Percentiles rank a stretch among this genome's conserved stretches.
Conservation (phyloP, 257 asterid species). For the Paulownia fortunei region DNA sequence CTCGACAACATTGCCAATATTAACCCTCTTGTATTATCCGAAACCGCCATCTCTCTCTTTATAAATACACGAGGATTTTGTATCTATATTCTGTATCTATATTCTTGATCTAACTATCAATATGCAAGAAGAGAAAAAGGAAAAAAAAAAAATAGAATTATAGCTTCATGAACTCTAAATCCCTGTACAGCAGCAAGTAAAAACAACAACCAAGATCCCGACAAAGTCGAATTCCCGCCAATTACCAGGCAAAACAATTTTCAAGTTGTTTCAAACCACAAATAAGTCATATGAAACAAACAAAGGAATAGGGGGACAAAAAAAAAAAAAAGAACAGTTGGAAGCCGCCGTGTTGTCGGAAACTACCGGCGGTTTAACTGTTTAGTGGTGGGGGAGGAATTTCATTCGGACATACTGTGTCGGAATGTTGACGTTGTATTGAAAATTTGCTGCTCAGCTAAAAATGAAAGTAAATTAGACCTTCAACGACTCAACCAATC, state of each 20-base stretch:
- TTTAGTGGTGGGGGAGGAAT: not conserved
- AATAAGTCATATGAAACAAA: not conserved
- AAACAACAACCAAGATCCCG: conserved; percentile 25
- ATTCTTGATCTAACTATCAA: not conserved
- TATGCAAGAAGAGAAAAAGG: too few species aligned
- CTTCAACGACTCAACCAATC: conserved; percentile 9
- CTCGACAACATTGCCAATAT: conserved; percentile 84
- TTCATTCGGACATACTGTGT: not conserved
- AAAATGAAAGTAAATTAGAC: not conserved
- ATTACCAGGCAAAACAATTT: conserved; percentile 15
- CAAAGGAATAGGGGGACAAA: not conserved
- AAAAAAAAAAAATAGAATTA: not conserved
- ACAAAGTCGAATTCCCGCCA: conserved; percentile 50
- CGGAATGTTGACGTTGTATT: not conserved
- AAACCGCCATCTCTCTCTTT: conserved; percentile 48
- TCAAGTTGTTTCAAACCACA: not conserved
- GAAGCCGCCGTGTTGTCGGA: not conserved
- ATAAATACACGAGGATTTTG: not conserved
- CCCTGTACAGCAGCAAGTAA: not conserved
- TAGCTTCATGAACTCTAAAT: not conserved
- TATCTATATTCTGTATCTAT: conserved; percentile 24
- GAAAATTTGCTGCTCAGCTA: not conserved
- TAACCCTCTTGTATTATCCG: conserved; percentile 78
- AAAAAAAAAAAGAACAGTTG: not conserved
- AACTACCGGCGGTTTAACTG: not conserved